Percentiles rank a stretch among this genome's conserved stretches.
These are phyloP conservation scores for Sporothrix phasma DNA, from an alignment of 2,329 filamentous ascomycete species.

Conservation along the genomic window DNA sequence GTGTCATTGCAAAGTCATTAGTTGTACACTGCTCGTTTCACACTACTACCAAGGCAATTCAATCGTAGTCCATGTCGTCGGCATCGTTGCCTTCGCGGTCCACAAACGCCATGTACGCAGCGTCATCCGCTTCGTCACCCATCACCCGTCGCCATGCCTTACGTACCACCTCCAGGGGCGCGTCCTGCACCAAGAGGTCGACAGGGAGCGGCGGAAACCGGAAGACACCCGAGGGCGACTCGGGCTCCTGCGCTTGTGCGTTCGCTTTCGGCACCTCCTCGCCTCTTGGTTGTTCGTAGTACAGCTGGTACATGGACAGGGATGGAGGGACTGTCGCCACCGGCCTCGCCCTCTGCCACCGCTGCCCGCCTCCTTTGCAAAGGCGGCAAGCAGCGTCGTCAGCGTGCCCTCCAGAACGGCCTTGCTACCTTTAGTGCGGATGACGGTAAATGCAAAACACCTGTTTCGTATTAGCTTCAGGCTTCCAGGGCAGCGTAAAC, in stretches of 20 bases:
- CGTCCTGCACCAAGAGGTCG: constrained; percentile 67
- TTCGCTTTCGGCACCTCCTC: constrained; percentile 13
- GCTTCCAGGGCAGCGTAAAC: not conserved
- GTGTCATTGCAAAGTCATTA: not conserved
- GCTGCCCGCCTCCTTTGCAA: constrained; percentile 23
- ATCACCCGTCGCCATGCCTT: constrained; percentile 59
- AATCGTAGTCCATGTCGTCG: constrained; percentile 26
- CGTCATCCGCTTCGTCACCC: constrained; percentile 32
- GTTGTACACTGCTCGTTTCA: not conserved
- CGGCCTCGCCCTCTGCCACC: constrained; percentile 20
- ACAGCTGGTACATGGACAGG: constrained; percentile 41
- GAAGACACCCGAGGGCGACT: constrained; percentile 24
- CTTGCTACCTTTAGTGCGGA: constrained; percentile 29
- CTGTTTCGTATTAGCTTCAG: constrained; percentile 26
- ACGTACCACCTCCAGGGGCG: constrained; percentile 54
- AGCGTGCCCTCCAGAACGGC: constrained; percentile 33
- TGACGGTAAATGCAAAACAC: constrained; percentile 33
- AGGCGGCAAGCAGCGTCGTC: constrained; percentile 28
- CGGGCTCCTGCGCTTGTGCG: not conserved
- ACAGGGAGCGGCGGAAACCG: constrained; percentile 49
- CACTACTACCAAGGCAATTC: not conserved
- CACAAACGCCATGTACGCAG: constrained; percentile 65
- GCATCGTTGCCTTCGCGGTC: constrained; percentile 59
- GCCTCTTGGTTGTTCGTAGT: constrained; percentile 42
- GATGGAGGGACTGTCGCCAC: constrained; percentile 15